Evolutionary conservation across 1,139 yeast genomes (phyloP).

Genomic region (Casaregolazyma suthepensis): DNA sequence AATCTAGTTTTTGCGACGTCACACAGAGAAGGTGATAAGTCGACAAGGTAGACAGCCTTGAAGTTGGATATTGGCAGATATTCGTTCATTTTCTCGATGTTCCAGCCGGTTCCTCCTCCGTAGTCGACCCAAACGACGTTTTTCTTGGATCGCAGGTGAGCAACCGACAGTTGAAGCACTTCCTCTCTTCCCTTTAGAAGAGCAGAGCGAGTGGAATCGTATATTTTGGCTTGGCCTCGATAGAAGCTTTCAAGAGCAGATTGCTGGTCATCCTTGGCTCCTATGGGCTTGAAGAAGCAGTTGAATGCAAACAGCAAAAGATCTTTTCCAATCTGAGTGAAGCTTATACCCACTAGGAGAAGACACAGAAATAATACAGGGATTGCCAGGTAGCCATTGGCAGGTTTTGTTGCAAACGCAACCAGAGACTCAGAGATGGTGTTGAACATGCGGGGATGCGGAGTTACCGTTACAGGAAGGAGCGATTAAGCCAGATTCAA

Average conservation of each 20-base stretch:
- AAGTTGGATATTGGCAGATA: constrained; percentile 49
- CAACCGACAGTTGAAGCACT: constrained; percentile 52
- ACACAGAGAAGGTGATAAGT: constrained; percentile 70
- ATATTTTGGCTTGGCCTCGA: constrained; percentile 67
- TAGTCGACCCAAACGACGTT: constrained; percentile 68
- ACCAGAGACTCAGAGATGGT: not conserved
- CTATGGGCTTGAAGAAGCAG: constrained; percentile 68
- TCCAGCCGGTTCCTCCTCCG: constrained; percentile 84
- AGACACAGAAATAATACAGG: not conserved
- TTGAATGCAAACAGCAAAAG: constrained; percentile 28
- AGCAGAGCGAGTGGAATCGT: constrained; percentile 60
- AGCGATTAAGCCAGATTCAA: not conserved
- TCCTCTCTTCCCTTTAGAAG: constrained; percentile 67
- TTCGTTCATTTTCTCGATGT: constrained; percentile 67
- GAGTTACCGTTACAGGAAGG: not conserved
- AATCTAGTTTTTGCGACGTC: constrained; percentile 62
- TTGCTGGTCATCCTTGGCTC: constrained; percentile 50
- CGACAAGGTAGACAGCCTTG: constrained; percentile 64
- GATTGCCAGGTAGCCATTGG: not conserved
- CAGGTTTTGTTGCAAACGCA: not conserved
- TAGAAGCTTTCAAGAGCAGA: constrained; percentile 65
- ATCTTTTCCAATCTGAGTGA: constrained; percentile 6
- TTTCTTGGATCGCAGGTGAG: constrained; percentile 41
- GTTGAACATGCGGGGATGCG: not conserved
- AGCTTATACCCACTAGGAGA: not conserved